Evolutionary conservation across 441 rosid species (phyloP), one percentile per base, ranked within the genome.

Genomic region (Erodium texanum): DNA sequence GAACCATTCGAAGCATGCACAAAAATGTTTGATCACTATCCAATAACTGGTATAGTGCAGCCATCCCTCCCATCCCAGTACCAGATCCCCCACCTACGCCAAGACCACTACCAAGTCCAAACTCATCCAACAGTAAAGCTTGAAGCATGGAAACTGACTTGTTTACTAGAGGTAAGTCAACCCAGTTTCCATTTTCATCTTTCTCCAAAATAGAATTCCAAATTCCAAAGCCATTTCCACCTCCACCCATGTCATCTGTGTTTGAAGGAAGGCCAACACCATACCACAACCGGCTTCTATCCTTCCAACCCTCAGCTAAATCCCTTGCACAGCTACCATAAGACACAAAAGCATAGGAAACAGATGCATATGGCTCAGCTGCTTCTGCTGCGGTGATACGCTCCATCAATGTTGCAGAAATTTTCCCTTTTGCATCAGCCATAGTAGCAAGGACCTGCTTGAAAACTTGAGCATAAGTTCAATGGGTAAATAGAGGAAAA

Each of bases 51-150:
- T 93, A 96, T 65, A 96, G 89, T 64, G 96, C 87, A 36, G 97
- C 80, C 99, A 96, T 93, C 74, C 98, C 99, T 80, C 99, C 99
- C 99, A 96, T 96, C 74, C 99, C 99, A 75, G 99, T 96, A 77
- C 99, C 99, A 54, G 99, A 96, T 78, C 97, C 99, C 73, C 97
- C 96, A 71, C 99, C 98, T 61, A 96, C 89, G 71, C 96, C 98
- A 75, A 96, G 98, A 75, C 99, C 99, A 70, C 99, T 97, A 73
- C 99, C 99, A 74, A 96, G 95, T 72, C 99, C 97, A 72, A 96
- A 89, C 74, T 96, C 97, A 70, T 96, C 98, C 77, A 96, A 77
- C 68, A 96, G 78, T 76, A 96, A 82, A 58, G 99, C 97, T 83
- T 92, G 97, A 71, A 96, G 99, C 98, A 96, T 92, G 72, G 88